A percentile compares a stretch with the other conserved stretches of the same genome.
Conservation (phyloP, 257 asterid genomes). For the Ocimum tenuiflorum region DNA sequence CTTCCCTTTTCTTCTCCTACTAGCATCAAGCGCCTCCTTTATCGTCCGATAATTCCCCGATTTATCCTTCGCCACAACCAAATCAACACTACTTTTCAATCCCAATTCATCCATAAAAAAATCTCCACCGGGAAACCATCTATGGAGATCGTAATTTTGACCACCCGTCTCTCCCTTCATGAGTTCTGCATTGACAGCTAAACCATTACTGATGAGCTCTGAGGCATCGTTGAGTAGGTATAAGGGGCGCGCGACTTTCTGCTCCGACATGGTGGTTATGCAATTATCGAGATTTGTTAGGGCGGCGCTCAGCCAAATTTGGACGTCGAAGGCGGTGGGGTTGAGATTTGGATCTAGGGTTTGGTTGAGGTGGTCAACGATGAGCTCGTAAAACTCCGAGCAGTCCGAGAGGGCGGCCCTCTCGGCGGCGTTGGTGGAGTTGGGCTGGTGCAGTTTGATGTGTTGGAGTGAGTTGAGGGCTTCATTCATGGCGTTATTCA, state of each 20-base stretch:
- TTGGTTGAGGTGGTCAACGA: not conserved
- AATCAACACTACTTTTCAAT: too few relatives aligned
- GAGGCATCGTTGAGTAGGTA: not conserved
- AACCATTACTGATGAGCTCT: not conserved
- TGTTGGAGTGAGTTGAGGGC: not conserved
- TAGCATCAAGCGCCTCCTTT: slow-evolving; percentile 34
- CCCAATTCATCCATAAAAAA: too few relatives aligned
- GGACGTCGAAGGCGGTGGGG: not conserved
- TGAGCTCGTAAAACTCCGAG: not conserved
- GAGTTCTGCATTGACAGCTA: not conserved
- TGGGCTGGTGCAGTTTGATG: not conserved
- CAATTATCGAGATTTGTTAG: not conserved
- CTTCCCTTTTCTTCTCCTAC: slow-evolving; percentile 23
- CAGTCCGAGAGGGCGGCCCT: slow-evolving; percentile 1
- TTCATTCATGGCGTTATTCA: not conserved
- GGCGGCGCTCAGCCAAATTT: not conserved
- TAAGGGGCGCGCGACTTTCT: not conserved
- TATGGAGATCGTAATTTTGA: too few relatives aligned
- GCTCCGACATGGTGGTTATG: not conserved
- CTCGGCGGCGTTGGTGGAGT: not conserved
- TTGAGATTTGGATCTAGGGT: not conserved
- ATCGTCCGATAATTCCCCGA: slow-evolving; percentile 36
- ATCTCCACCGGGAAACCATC: not conserved
- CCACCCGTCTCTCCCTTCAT: not conserved
- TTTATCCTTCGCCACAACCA: slow-evolving; percentile 48